Evolutionary conservation across 495 filamentous ascomycete genomes (phyloP), one percentile per base, ranked within the genome.

Genomic region (Annulohypoxylon nitens): DNA sequence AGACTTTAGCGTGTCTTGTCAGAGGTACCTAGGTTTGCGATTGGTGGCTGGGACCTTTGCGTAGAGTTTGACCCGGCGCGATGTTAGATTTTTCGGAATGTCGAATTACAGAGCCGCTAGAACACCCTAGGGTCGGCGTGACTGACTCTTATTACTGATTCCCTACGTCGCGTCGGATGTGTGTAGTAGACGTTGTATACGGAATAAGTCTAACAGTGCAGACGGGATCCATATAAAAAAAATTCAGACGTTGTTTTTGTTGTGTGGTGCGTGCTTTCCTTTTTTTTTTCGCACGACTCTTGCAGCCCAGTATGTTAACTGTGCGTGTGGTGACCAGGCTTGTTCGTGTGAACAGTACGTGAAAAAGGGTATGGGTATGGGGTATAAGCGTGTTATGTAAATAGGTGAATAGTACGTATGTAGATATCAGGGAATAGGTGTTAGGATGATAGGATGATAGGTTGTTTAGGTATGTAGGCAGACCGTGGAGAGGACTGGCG

Each of bases 61-160:
- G 37, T 58, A 70, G 63, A 67, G 63, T 70, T 74, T 74, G 61
- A 59, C 14, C 71, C 71, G 71, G 71, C 50, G 63, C 62, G 67
- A 62, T 74, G 71, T 58, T 74, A 74, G 50, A 70, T 23, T 59
- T 62, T 70, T 70, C 71, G 71, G 71, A 70, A 70, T 74, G 71
- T 70, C 62, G 67, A 74, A 70, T 39, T 65, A 58, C 45, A 67
- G 71, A 74, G 71, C 71, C 71, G 71, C 71, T 70, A 74, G 62
- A 65, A 67, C 41, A 63, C 30, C 57, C 51, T 58, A 36, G 26
- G 54, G 36, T 58, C 37, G 62, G 61, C 62, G 70, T 70, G 61
- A 63, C 67, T 69, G 67, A 63, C 71, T 74, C 71, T 54, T 73
- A 50, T 65, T 69, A 66, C 39, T 64, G 39, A 25, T 53, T 65